phyloP scores from a whole-genome alignment of 805 yeast species.

The Candida xyloterini region DNA sequence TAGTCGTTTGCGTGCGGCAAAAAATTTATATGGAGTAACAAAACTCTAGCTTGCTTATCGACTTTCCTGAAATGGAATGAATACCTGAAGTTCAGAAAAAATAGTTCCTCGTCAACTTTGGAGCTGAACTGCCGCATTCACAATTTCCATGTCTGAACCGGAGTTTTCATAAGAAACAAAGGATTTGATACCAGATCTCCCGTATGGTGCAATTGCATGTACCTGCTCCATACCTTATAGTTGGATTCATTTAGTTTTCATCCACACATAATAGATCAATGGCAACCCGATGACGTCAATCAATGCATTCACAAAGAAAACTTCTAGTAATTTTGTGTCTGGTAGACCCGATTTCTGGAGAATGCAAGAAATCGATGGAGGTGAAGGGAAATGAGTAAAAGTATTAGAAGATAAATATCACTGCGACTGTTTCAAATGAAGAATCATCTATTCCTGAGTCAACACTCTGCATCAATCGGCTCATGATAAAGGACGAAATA shows the following conservation, averaged over 20 bases:
- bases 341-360: conserved; percentile 41
- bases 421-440: conserved; percentile 32
- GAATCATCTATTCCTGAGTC: conserved; percentile 25
- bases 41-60: too few relatives aligned
- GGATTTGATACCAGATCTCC: neutral
- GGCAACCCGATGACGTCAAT: conserved; percentile 27
- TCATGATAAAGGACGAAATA: conserved; percentile 21
- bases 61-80: too few relatives aligned
- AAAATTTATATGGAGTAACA: too few relatives aligned
- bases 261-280: conserved; percentile 17
- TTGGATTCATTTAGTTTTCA: conserved; percentile 35
- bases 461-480: conserved; percentile 19
- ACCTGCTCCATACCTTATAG: conserved; percentile 1
- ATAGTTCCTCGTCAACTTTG: too few relatives aligned
- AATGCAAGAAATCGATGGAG: conserved; percentile 45
- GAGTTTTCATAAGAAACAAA: neutral
- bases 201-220: conserved; percentile 1
- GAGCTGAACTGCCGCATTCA: too few relatives aligned
- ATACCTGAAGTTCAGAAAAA: too few relatives aligned
- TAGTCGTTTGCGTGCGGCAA: too few relatives aligned
- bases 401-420: conserved; percentile 48
- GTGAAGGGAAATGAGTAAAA: conserved; percentile 42
- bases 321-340: conserved; percentile 30
- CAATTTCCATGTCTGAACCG: too few relatives aligned
- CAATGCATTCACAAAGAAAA: conserved; percentile 24